These are phyloP conservation scores for Penicillium vulpinum DNA, from an alignment of 2,329 filamentous ascomycete species.

Conservation along the genomic window DNA sequence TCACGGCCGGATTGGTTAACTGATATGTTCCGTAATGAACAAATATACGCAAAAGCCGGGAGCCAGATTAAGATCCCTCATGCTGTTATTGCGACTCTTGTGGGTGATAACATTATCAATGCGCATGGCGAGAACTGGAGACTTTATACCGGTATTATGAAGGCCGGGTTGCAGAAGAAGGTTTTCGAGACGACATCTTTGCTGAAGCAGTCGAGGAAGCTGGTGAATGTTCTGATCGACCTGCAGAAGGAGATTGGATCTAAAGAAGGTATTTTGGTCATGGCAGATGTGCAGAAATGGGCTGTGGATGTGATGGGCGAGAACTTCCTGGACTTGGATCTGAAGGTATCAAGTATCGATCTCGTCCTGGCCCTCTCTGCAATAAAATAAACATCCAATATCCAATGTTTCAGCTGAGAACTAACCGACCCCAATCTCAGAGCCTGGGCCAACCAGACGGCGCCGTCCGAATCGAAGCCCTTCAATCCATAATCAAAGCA, in stretches of 20 bases:
- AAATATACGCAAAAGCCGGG: conserved; percentile 40
- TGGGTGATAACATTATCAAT: conserved; percentile 47
- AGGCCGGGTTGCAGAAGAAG: conserved; percentile 37
- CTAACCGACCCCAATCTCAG: conserved; percentile 7
- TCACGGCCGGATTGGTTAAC: conserved; percentile 47
- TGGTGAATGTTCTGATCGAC: conserved; percentile 27
- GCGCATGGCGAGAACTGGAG: conserved; percentile 37
- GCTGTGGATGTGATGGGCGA: conserved; percentile 30
- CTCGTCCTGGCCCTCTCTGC: neutral
- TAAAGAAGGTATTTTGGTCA: conserved; percentile 17
- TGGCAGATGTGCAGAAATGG: conserved; percentile 29
- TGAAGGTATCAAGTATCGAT: conserved; percentile 18
- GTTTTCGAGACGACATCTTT: conserved; percentile 26
- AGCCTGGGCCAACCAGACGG: conserved; percentile 21
- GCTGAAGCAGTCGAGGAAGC: conserved; percentile 23
- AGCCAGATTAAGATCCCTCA: conserved; percentile 46
- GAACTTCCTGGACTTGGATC: conserved; percentile 28
- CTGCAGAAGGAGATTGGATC: conserved; percentile 12
- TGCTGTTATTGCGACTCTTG: conserved; percentile 39
- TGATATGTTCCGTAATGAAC: conserved; percentile 39
- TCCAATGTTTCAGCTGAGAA: neutral
- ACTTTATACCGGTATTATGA: conserved; percentile 38
- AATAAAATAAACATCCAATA: neutral
- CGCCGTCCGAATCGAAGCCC: conserved; percentile 23
- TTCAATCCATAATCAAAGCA: conserved; percentile 29